Evolutionary conservation across 2,329 filamentous ascomycete genomes (phyloP), one percentile per base, ranked within the genome.

Genomic region (Alternaria dauci): DNA sequence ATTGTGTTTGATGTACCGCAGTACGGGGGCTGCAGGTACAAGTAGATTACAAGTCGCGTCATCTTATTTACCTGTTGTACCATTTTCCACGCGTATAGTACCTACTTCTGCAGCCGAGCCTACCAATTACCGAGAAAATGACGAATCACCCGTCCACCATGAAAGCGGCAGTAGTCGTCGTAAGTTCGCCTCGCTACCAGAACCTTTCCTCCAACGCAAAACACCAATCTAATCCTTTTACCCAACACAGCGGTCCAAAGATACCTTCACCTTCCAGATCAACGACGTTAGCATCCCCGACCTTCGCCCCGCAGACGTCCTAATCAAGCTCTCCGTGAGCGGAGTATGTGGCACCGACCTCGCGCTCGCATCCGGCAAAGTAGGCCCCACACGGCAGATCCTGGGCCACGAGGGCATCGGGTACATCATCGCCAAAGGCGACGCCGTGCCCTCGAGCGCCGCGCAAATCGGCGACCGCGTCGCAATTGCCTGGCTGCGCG

Each of bases 381-480:
- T n/a, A 8, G 34, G 34, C 34, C 34, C 34, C 14, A n/a, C 34
- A 16, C 16, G 34, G 16, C 7, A n/a, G 5, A 38, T 38, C 16
- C 16, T 38, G 7, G 34, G 34, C 34, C 34, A 38, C 16, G 34
- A 38, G 14, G 34, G 34, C n/a, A n/a, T 38, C 3, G 34, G 34
- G 5, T 38, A 38, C 34, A 38, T 38, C 8, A 16, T 38, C 2
- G 7, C 34, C 34, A n/a, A n/a, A 16, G 34, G 34, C 16, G 16
- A n/a, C 7, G 14, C 34, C 0, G 34, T 38, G 0, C 6, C 16
- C 0, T 7, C 7, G 2, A n/a, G 34, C 16, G 8, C 28, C 8
- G 34, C 34, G 16, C n/a, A 38, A n/a, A 38, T 6, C 6, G 34
- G 34, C 2, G 34, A 38, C 7, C 34, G 34, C 34, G 34, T 38